These are phyloP conservation scores for Sphagnum tenellum DNA, from an alignment of 225 moss, liverwort and hornwort species.

Conservation along the genomic window DNA sequence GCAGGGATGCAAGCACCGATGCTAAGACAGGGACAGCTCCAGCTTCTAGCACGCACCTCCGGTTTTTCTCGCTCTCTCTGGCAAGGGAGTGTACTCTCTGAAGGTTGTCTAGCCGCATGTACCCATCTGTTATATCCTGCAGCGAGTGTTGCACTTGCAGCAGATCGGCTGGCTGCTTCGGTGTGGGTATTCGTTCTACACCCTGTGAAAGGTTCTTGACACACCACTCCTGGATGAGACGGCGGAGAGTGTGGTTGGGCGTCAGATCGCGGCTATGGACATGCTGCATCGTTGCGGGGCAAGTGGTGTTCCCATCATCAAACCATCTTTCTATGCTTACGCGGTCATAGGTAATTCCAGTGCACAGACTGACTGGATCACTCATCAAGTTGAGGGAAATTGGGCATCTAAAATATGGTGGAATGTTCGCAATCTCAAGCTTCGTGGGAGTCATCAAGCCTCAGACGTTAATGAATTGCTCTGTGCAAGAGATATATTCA, in stretches of 20 bases:
- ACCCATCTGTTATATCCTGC: background rate
- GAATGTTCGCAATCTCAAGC: slow-evolving; percentile 1
- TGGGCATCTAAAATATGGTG: slow-evolving; percentile 17
- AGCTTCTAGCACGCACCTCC: slow-evolving; percentile 6
- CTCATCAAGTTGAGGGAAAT: slow-evolving; percentile 26
- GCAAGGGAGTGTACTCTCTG: slow-evolving; percentile 2
- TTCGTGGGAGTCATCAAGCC: too few species aligned
- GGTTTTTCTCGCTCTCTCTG: slow-evolving; percentile 8
- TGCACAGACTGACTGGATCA: slow-evolving; percentile 23
- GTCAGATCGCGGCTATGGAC: slow-evolving; percentile 5
- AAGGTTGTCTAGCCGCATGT: slow-evolving; percentile 3
- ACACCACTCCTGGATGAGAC: slow-evolving; percentile 20
- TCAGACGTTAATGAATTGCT: too few species aligned
- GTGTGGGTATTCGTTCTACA: background rate
- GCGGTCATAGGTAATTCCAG: slow-evolving; percentile 19
- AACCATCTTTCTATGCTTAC: slow-evolving; percentile 14
- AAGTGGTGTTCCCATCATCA: slow-evolving; percentile 5
- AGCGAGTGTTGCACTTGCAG: slow-evolving; percentile 7
- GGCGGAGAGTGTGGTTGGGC: slow-evolving; percentile 15
- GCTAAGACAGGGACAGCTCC: slow-evolving; percentile 10
- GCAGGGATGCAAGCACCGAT: background rate
- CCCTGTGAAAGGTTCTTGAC: slow-evolving; percentile 1
- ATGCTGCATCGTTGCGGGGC: slow-evolving; percentile 12
- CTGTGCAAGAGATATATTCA: too few species aligned
- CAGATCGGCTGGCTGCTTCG: background rate